Percentiles rank a stretch among this genome's conserved stretches.
Conservation (phyloP, 73 alveolate genomes). For the Paramecium biaurelia region DNA sequence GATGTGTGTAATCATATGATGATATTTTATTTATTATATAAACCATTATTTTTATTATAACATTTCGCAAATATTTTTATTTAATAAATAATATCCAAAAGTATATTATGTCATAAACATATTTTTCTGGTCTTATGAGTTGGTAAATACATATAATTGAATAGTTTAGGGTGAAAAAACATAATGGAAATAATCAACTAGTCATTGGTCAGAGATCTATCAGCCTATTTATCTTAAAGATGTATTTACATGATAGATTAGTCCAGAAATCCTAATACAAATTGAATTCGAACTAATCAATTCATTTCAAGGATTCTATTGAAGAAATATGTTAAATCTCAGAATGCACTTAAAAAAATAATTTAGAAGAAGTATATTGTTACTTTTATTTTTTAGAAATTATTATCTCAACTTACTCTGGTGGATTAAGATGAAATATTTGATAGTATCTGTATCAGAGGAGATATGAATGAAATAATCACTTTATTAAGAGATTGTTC, state of each 20-base stretch:
- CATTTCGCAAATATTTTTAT: background rate
- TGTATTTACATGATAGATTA: conserved; percentile 15
- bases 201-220: background rate
- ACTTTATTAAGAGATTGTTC: background rate
- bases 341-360: background rate
- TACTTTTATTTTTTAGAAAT: background rate
- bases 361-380: background rate
- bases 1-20: background rate
- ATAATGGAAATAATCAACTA: background rate
- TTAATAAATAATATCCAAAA: background rate
- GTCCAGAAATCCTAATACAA: background rate
- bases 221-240: background rate
- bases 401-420: background rate
- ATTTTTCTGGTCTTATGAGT: background rate
- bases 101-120: background rate
- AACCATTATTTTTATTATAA: background rate
- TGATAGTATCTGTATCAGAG: conserved; percentile 19
- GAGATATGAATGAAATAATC: background rate
- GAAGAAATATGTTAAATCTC: background rate
- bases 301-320: background rate
- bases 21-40: background rate
- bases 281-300: background rate
- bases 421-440: conserved; percentile 21
- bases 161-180: background rate
- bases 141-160: background rate